Evolutionary conservation across 805 yeast species (phyloP), one percentile per base, ranked within the genome.

Genomic region (Kazachstania kunashirensis): DNA sequence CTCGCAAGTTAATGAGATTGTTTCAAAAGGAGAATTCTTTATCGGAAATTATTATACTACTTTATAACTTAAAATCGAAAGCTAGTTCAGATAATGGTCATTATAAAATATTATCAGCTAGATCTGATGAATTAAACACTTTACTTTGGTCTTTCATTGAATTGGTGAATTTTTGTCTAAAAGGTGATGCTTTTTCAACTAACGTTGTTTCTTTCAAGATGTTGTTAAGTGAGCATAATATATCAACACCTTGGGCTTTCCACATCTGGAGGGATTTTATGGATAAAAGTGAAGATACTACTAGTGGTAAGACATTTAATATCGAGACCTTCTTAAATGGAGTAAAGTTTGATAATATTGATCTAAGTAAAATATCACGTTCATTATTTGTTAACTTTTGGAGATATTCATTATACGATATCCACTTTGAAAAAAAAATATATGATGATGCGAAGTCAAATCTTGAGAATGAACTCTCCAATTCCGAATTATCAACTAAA

Each of bases 361-460:
- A 58, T 24, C 57, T 58, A 35, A 24, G 41, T 0, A 24, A 44
- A 7, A 34, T 77, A 2, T 48, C 63, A 2, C 51, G 57, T 11
- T 66, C 63, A 0, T 59, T 84, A 20, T 83, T 69, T 48, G 59
- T 65, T 2, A 62, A 70, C 1, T 88, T 86, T 48, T 88, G 95
- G 96, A 73, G 66, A 42, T 62, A 81, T 24, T 70, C 79, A 0
- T 59, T 84, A 6, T 77, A 80, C 50, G 95, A 86, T 48, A 72
- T 86, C 23, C 70, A 72, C 41, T 79, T 59, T 50, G 68, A 73
- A 2, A 59, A 61, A 6, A 45, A 50, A 1, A 51, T 73, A 2
- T 86, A 88, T 51, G 65, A 63, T 10, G 49, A 52, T 3, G 79
- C 75, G 41, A 48, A 48, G 24, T 36, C 24, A 6, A 37, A 11